A percentile compares a stretch with the other conserved stretches of the same genome.
These are phyloP conservation scores for Mycosphaerelloides madeirae DNA, from an alignment of 2,329 filamentous ascomycete species.

Conservation along the genomic window DNA sequence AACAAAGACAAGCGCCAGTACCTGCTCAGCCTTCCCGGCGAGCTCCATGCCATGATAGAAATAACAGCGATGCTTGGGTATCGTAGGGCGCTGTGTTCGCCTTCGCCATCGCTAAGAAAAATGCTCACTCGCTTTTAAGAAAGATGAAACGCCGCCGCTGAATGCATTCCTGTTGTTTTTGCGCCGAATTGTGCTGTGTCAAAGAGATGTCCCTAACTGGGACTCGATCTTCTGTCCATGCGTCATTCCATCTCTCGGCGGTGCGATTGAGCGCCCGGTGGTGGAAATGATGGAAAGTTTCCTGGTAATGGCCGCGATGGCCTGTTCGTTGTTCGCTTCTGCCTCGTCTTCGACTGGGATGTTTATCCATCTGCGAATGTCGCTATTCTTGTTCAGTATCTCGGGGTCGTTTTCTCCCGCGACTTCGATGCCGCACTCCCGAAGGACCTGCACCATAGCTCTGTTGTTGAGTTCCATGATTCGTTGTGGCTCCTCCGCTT, in stretches of 20 bases:
- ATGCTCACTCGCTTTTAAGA: background rate
- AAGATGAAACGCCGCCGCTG: conserved; percentile 3
- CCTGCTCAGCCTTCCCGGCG: too few relatives aligned
- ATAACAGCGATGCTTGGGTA: too few relatives aligned
- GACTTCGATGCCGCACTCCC: conserved; percentile 40
- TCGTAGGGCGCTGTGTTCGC: too few relatives aligned
- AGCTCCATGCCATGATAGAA: too few relatives aligned
- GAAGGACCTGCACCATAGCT: conserved; percentile 69
- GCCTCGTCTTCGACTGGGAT: conserved; percentile 22
- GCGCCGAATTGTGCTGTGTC: background rate
- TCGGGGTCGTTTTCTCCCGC: conserved; percentile 39
- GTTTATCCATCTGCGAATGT: conserved; percentile 24
- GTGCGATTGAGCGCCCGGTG: conserved; percentile 13
- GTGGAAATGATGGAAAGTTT: conserved; percentile 21
- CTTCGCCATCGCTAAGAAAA: background rate
- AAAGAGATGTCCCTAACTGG: conserved; percentile 3
- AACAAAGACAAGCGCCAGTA: too few relatives aligned
- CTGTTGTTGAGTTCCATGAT: conserved; percentile 79
- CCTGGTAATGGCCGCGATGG: conserved; percentile 16
- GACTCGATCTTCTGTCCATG: conserved; percentile 25
- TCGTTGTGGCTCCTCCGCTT: conserved; percentile 65
- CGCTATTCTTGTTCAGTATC: conserved; percentile 26
- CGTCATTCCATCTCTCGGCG: conserved; percentile 24
- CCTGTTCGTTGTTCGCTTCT: conserved; percentile 12
- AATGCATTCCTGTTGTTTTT: background rate